A percentile compares a stretch with the other conserved stretches of the same genome.
phyloP scores from a whole-genome alignment of 139 green algal genomes.

The Raphidocelis subcapitata region DNA sequence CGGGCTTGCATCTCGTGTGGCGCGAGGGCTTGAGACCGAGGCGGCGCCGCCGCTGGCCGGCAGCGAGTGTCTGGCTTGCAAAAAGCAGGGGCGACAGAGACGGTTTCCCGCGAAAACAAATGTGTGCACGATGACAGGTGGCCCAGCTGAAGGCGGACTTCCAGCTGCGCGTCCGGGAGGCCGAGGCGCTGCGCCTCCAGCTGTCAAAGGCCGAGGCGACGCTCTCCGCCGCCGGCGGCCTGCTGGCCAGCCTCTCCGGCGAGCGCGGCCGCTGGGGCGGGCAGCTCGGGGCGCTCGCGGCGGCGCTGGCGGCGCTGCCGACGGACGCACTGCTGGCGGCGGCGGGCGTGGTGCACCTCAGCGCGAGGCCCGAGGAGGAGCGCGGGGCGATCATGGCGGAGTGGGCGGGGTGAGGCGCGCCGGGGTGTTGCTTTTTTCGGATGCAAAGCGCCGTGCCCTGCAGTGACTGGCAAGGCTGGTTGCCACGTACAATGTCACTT shows the following conservation, averaged over 20 bases:
- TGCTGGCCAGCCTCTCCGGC: conserved; percentile 72
- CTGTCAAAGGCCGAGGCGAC: conserved; percentile 69
- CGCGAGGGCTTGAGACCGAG: too few relatives aligned
- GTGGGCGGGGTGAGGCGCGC: conserved; percentile 10
- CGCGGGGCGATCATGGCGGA: conserved; percentile 14
- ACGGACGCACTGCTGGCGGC: conserved; percentile 49
- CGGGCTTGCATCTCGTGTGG: neutral
- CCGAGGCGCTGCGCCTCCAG: conserved; percentile 22
- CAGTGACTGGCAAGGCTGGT: too few relatives aligned
- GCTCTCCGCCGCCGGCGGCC: conserved; percentile 56
- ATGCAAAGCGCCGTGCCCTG: too few relatives aligned
- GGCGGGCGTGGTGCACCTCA: conserved; percentile 70
- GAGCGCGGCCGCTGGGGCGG: conserved; percentile 71
- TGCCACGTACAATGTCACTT: too few relatives aligned
- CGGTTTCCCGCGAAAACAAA: too few relatives aligned
- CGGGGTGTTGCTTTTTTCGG: too few relatives aligned
- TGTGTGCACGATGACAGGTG: too few relatives aligned
- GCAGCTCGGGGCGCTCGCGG: conserved; percentile 48
- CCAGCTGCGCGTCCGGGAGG: conserved; percentile 24
- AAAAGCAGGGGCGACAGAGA: too few relatives aligned
- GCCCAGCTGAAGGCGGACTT: conserved; percentile 71
- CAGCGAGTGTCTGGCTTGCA: too few relatives aligned
- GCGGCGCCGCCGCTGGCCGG: too few relatives aligned
- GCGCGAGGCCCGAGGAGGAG: conserved; percentile 51
- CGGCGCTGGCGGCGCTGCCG: conserved; percentile 50